These are phyloP conservation scores for Galerina marginata DNA, from an alignment of 768 basidiomycete species.

Conservation along the genomic window DNA sequence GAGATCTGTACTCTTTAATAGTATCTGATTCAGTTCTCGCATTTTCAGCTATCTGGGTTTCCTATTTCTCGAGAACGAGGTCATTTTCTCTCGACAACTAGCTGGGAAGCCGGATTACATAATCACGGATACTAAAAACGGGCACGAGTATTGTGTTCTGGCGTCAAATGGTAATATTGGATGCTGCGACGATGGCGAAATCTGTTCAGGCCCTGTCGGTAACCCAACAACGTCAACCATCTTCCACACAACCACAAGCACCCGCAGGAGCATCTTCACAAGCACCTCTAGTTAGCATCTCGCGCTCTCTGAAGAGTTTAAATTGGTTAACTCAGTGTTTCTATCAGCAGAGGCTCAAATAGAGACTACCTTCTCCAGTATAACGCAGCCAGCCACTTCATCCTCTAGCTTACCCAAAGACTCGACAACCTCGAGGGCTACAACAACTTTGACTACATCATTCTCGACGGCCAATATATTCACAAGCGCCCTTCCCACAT, in stretches of 20 bases:
- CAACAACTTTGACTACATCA: too few species aligned
- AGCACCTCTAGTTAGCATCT: background rate
- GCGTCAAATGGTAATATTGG: background rate
- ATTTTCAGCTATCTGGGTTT: too few species aligned
- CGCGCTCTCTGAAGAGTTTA: background rate
- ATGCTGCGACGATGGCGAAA: background rate
- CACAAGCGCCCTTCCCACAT: background rate
- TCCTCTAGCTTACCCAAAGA: too few species aligned
- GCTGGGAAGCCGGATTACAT: too few species aligned
- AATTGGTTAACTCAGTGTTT: background rate
- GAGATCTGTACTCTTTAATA: too few species aligned
- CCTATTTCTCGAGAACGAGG: too few species aligned
- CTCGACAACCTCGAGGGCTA: too few species aligned
- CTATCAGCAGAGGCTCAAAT: background rate
- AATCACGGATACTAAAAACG: too few species aligned
- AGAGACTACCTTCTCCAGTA: background rate
- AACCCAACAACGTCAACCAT: background rate
- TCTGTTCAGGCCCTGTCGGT: conserved; percentile 1
- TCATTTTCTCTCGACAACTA: too few species aligned
- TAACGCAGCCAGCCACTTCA: too few species aligned
- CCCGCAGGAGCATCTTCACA: background rate
- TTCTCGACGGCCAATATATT: background rate
- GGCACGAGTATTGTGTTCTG: background rate
- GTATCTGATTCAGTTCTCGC: too few species aligned
- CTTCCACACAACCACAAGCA: background rate